Evolutionary conservation across 1,139 yeast species (phyloP).

Genomic region (Candida albicans): DNA sequence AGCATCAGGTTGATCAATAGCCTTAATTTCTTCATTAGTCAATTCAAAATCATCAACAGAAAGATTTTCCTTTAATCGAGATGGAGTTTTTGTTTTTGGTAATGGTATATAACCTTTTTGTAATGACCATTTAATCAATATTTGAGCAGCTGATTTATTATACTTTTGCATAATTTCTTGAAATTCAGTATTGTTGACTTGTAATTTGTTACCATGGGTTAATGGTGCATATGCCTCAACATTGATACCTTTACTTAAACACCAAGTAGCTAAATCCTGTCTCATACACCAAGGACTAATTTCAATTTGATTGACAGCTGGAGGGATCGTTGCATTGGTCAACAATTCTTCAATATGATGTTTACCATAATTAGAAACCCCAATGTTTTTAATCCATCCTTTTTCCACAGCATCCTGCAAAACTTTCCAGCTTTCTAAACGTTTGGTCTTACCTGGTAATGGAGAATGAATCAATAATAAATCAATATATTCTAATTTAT

Average conservation of each 20-base stretch:
- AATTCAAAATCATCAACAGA: conserved; percentile 52
- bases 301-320: conserved; percentile 67
- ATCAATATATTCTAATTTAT: conserved; percentile 46
- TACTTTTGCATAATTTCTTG: conserved; percentile 25
- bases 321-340: conserved; percentile 47
- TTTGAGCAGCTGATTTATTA: conserved; percentile 29
- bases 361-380: conserved; percentile 71
- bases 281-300: conserved; percentile 80
- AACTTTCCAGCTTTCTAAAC: conserved; percentile 60
- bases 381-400: conserved; percentile 57
- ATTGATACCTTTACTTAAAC: conserved; percentile 32
- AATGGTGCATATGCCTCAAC: conserved; percentile 45
- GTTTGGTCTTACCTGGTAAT: conserved; percentile 46
- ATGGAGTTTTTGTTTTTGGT: conserved; percentile 33
- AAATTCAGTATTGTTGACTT: conserved; percentile 7
- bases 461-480: conserved; percentile 63
- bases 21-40: conserved; percentile 41
- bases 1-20: conserved; percentile 37
- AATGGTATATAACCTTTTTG: conserved; percentile 45
- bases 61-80: conserved; percentile 34
- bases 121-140: conserved; percentile 39
- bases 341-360: conserved; percentile 60
- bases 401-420: conserved; percentile 64
- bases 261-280: conserved; percentile 57
- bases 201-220: conserved; percentile 36